Evolutionary conservation across 495 filamentous ascomycete species (phyloP).

Genomic region (Penicillium simplicissimum): DNA sequence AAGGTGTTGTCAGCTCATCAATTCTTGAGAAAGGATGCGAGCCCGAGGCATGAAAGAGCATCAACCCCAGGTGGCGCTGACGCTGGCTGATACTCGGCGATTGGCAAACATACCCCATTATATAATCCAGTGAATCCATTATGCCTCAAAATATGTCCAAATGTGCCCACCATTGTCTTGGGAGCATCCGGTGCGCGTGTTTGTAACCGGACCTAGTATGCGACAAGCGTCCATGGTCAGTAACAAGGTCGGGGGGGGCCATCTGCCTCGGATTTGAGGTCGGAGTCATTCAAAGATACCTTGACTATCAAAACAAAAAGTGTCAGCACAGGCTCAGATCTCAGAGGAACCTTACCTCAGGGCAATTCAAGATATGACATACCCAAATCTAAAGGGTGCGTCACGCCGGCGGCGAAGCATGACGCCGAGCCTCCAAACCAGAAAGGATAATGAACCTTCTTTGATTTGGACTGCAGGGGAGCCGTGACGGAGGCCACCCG

Average conservation of each 20-base stretch:
- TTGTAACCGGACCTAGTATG: slow-evolving; percentile 78
- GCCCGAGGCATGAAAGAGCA: neutral
- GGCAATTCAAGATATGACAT: slow-evolving; percentile 20
- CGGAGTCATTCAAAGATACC: slow-evolving; percentile 35
- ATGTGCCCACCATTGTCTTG: slow-evolving; percentile 76
- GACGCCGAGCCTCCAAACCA: slow-evolving; percentile 95
- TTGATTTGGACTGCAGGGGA: slow-evolving; percentile 27
- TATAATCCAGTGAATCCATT: slow-evolving; percentile 77
- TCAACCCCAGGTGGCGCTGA: neutral
- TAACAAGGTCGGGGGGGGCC: slow-evolving; percentile 8
- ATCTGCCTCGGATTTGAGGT: slow-evolving; percentile 8
- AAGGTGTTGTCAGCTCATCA: slow-evolving; percentile 15
- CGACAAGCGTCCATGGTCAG: slow-evolving; percentile 22
- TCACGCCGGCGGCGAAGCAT: slow-evolving; percentile 85
- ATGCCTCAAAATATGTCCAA: slow-evolving; percentile 69
- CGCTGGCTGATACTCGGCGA: neutral
- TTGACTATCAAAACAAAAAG: slow-evolving; percentile 41
- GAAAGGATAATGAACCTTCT: slow-evolving; percentile 71
- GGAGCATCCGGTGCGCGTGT: slow-evolving; percentile 67
- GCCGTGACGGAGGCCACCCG: slow-evolving; percentile 29
- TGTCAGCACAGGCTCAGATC: slow-evolving; percentile 21
- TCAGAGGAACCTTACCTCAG: neutral
- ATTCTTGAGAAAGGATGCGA: neutral
- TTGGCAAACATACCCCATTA: slow-evolving; percentile 59
- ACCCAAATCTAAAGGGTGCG: slow-evolving; percentile 81